Evolutionary conservation across 371 early-diverging fungal genomes (phyloP).

Genomic region (Mucor irregularis): DNA sequence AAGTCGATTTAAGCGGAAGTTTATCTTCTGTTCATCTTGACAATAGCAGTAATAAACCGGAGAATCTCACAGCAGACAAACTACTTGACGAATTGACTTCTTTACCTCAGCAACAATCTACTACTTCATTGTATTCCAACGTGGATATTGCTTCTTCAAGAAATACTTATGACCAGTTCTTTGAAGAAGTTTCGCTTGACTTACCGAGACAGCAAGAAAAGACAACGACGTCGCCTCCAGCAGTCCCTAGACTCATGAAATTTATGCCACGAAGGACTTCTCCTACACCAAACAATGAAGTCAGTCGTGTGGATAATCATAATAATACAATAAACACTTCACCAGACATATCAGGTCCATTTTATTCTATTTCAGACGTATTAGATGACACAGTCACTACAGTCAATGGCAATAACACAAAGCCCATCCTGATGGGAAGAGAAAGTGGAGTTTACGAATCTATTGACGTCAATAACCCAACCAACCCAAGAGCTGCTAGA

Average conservation of each 20-base stretch:
- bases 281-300: neutral
- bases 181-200: slow-evolving; percentile 56
- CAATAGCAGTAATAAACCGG: neutral
- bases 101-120: slow-evolving; percentile 4
- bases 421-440: slow-evolving; percentile 16
- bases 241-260: slow-evolving; percentile 39
- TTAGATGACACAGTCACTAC: slow-evolving; percentile 33
- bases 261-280: slow-evolving; percentile 35
- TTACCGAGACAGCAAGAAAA: slow-evolving; percentile 29
- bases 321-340: slow-evolving; percentile 19
- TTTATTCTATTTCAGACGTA: slow-evolving; percentile 53
- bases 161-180: slow-evolving; percentile 49
- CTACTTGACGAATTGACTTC: slow-evolving; percentile 33
- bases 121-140: slow-evolving; percentile 6
- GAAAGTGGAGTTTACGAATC: slow-evolving; percentile 8
- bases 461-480: slow-evolving; percentile 7
- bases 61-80: slow-evolving; percentile 22
- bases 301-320: no score
- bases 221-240: slow-evolving; percentile 20
- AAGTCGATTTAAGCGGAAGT: slow-evolving; percentile 5
- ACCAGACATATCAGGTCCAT: slow-evolving; percentile 46
- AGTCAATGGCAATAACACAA: slow-evolving; percentile 10
- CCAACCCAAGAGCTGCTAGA: slow-evolving; percentile 34
- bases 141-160: slow-evolving; percentile 6
- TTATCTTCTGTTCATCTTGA: slow-evolving; percentile 16